Percentiles rank a stretch among this genome's conserved stretches.
Evolutionary conservation across 345 rosid species (phyloP).

Genomic region (Erysimum cheiranthoides): DNA sequence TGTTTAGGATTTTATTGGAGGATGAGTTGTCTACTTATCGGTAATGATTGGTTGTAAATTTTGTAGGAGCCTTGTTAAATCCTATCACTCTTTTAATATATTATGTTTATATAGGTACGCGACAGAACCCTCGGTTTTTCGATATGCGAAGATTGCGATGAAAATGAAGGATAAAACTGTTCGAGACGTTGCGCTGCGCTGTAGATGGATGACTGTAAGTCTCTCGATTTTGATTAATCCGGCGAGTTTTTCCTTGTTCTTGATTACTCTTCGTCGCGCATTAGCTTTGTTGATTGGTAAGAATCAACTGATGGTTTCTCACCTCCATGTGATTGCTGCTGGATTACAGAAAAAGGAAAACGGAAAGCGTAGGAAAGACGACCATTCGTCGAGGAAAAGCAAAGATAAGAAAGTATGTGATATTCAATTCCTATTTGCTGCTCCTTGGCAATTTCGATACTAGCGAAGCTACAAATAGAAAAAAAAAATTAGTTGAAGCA

Average conservation of each 20-base stretch:
- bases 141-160: slow-evolving; percentile 87
- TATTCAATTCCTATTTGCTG: neutral
- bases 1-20: neutral
- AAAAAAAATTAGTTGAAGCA: neutral
- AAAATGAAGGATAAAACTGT: slow-evolving; percentile 79
- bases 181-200: slow-evolving; percentile 80
- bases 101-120: slow-evolving; percentile 55
- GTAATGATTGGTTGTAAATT: slow-evolving; percentile 4
- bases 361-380: slow-evolving; percentile 85
- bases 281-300: slow-evolving; percentile 7
- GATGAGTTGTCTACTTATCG: slow-evolving; percentile 13
- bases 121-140: slow-evolving; percentile 60
- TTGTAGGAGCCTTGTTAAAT: neutral
- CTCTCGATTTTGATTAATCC: slow-evolving; percentile 9
- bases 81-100: neutral
- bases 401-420: slow-evolving; percentile 78
- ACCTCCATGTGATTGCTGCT: slow-evolving; percentile 29
- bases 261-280: neutral
- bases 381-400: slow-evolving; percentile 73
- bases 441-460: neutral
- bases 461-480: slow-evolving; percentile 1
- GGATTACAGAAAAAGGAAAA: slow-evolving; percentile 75
- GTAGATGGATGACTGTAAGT: slow-evolving; percentile 87
- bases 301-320: neutral
- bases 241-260: neutral